Conservation (phyloP, 345 rosid species). For the Cardamine chenopodiifolia region DNA sequence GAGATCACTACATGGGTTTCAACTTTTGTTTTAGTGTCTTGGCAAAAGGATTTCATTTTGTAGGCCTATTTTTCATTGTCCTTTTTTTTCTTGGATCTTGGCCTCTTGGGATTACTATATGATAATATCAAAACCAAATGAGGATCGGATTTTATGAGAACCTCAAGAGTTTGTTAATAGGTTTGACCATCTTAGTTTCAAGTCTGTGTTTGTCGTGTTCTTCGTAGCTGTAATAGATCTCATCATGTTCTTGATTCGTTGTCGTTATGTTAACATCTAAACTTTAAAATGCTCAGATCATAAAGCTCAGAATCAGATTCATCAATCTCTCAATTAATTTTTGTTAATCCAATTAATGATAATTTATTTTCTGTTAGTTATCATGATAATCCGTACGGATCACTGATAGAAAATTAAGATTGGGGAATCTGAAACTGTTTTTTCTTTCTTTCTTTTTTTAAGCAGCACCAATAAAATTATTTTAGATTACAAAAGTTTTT, state of each 20-base stretch:
- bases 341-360: conserved; percentile 1
- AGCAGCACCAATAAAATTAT: background rate
- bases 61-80: background rate
- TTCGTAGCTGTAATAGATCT: background rate
- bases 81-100: background rate
- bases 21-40: conserved; percentile 2
- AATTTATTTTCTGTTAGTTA: conserved; percentile 9
- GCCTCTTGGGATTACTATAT: conserved; percentile 5
- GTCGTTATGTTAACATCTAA: background rate
- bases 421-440: background rate
- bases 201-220: background rate
- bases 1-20: conserved; percentile 6
- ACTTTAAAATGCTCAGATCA: background rate
- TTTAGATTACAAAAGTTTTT: background rate
- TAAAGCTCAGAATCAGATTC: conserved; percentile 10
- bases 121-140: conserved; percentile 18
- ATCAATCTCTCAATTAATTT: background rate
- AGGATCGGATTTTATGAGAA: background rate
- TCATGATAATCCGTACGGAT: conserved; percentile 4
- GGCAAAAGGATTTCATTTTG: background rate
- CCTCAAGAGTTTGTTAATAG: conserved; percentile 5
- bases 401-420: background rate
- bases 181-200: conserved; percentile 22
- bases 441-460: background rate
- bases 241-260: conserved; percentile 18